Conservation (phyloP, 2,329 filamentous ascomycete species). For the Fusarium sp. region DNA sequence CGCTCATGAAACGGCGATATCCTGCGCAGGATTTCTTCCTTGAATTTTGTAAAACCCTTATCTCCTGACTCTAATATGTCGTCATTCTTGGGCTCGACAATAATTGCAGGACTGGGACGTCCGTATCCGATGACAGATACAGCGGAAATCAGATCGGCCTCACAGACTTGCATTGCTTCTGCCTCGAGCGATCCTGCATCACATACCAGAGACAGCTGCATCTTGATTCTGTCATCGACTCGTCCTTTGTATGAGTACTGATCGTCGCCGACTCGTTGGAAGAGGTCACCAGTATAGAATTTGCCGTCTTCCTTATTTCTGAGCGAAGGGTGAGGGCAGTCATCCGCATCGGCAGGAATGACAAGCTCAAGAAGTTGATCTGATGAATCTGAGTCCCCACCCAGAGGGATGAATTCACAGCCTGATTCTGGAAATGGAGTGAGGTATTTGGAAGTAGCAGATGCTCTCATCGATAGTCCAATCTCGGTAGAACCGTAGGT, state of each 20-base stretch:
- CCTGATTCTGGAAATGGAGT: not conserved
- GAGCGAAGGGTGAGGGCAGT: not conserved
- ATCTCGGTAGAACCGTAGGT: conserved; percentile 9
- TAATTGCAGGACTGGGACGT: not conserved
- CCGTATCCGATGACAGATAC: conserved; percentile 2
- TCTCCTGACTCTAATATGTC: accelerated
- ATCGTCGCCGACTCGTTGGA: not conserved
- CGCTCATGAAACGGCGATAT: not conserved
- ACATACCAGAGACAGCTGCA: not conserved
- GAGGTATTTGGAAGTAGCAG: not conserved
- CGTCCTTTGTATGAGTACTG: conserved; percentile 4
- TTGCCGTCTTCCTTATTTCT: not conserved
- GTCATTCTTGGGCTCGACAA: not conserved
- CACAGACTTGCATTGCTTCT: conserved; percentile 8
- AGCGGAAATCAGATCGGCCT: not conserved
- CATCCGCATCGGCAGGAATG: not conserved
- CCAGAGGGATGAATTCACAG: not conserved
- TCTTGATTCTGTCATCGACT: conserved; percentile 14
- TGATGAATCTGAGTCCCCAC: accelerated
- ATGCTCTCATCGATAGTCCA: not conserved
- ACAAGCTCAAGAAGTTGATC: not conserved
- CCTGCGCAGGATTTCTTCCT: not conserved
- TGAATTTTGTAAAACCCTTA: accelerated
- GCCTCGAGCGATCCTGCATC: conserved; percentile 1
- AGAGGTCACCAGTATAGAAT: conserved; percentile 7